Conservation (phyloP, 257 asterid genomes). For the Leonotis leonurus region DNA sequence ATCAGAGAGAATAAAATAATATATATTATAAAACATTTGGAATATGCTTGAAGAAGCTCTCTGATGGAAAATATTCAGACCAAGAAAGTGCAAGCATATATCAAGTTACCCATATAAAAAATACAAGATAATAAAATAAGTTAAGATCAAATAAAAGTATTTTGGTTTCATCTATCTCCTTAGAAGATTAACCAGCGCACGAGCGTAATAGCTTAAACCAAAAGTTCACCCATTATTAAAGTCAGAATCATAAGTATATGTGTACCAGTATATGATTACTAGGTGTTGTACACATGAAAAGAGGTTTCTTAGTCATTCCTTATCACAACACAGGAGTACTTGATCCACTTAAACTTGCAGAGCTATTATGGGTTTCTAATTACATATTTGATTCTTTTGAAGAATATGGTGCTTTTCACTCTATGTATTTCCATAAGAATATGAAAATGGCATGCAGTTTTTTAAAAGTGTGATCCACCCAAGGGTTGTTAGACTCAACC, state of each 20-base stretch:
- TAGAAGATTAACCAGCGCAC: not conserved
- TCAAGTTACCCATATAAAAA: not conserved
- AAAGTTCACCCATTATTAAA: not conserved
- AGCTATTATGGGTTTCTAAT: not conserved
- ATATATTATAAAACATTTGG: not conserved
- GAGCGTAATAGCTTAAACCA: not conserved
- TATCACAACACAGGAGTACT: not conserved
- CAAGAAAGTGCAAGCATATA: not conserved
- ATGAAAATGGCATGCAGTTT: not conserved
- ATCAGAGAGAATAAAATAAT: not conserved
- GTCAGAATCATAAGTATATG: not conserved
- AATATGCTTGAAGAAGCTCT: not conserved
- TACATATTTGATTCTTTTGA: not conserved
- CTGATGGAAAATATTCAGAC: conserved; percentile 1
- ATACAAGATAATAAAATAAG: not conserved
- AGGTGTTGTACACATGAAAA: not conserved
- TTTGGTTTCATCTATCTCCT: not conserved
- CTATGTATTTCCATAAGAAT: not conserved
- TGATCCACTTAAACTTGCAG: not conserved
- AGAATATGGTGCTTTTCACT: not conserved
- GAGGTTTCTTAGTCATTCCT: not conserved
- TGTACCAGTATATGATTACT: not conserved
- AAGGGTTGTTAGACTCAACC: not conserved
- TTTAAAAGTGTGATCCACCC: not conserved
- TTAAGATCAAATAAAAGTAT: not conserved